Evolutionary conservation across 371 early-diverging fungal genomes (phyloP), one percentile per base, ranked within the genome.

Genomic region (Basidiobolus meristosporus): DNA sequence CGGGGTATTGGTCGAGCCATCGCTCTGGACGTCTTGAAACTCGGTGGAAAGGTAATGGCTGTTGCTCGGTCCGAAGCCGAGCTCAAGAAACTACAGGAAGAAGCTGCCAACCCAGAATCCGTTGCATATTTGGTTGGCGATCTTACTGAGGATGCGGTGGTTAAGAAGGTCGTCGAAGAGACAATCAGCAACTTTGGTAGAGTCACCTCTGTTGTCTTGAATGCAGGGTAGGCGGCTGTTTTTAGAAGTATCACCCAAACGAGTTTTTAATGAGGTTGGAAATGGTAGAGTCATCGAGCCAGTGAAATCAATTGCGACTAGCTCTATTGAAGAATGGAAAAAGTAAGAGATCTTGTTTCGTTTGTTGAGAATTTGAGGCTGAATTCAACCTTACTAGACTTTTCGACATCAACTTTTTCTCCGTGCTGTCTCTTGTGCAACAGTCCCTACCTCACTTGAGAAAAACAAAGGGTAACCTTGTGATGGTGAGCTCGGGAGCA

Each of bases 341-440:
- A 11, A 16, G 30, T 30, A 30, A 30, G 30, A 12, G 12, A 30
- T 30, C 6, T 30, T 32, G n/a, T n/a, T n/a, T n/a, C n/a, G n/a
- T n/a, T n/a, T n/a, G n/a, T n/a, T n/a, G n/a, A n/a, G n/a, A n/a
- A n/a, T n/a, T n/a, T n/a, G n/a, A n/a, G n/a, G n/a, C n/a, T n/a
- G n/a, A n/a, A n/a, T n/a, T n/a, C n/a, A n/a, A 4, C 4, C 11
- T 32, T 32, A 14, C 3, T 32, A 32, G 32, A 32, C 14, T 45
- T 30, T 45, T 72, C 37, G 67, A 73, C 9, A 45, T 70, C 32
- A 76, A 76, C 44, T 31, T 73, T 2, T 56, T 63, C 16, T 39
- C 64, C 3, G 54, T 57, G 1, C 26, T 72, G 10, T 46, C 38
- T 2, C 39, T 77, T 32, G 49, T 57, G 6, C 66, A 73, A 47